Conservation (phyloP, 2,329 filamentous ascomycete genomes). For the Claviceps sorghi region DNA sequence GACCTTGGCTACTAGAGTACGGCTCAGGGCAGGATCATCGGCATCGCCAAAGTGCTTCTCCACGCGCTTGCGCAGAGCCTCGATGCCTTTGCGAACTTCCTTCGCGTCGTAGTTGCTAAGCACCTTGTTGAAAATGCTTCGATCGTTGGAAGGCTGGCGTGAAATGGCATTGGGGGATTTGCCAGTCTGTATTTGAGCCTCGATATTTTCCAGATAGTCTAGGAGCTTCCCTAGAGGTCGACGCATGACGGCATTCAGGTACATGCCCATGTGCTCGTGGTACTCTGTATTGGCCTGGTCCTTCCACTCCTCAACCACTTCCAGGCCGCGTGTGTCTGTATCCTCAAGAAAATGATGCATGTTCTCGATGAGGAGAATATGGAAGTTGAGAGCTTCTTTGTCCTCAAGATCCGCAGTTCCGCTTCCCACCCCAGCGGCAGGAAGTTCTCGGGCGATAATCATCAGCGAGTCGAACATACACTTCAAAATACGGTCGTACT, state of each 20-base stretch:
- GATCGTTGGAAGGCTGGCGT: conserved; percentile 68
- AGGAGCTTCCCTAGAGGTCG: conserved; percentile 79
- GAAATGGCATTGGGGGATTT: conserved; percentile 52
- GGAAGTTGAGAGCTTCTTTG: conserved; percentile 93
- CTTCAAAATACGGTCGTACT: conserved; percentile 78
- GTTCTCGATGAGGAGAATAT: conserved; percentile 94
- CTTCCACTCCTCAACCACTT: conserved; percentile 71
- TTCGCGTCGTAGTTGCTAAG: conserved; percentile 66
- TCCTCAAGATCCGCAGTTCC: conserved; percentile 55
- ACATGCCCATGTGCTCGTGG: conserved; percentile 72
- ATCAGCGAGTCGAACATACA: conserved; percentile 96
- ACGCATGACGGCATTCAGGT: conserved; percentile 76
- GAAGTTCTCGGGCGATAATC: conserved; percentile 70
- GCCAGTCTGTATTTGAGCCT: conserved; percentile 50
- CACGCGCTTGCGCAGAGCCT: conserved; percentile 75
- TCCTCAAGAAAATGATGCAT: conserved; percentile 97
- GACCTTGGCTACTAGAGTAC: conserved; percentile 42
- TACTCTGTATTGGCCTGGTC: conserved; percentile 65
- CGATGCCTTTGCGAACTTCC: conserved; percentile 80
- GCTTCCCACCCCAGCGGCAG: conserved; percentile 28
- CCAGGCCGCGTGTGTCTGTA: conserved; percentile 59
- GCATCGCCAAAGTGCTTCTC: conserved; percentile 95
- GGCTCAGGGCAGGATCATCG: conserved; percentile 55
- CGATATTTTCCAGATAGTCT: conserved; percentile 82
- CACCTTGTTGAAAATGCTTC: conserved; percentile 72